Conservation (phyloP, 306 rosid species). For the Pyrus communis region DNA sequence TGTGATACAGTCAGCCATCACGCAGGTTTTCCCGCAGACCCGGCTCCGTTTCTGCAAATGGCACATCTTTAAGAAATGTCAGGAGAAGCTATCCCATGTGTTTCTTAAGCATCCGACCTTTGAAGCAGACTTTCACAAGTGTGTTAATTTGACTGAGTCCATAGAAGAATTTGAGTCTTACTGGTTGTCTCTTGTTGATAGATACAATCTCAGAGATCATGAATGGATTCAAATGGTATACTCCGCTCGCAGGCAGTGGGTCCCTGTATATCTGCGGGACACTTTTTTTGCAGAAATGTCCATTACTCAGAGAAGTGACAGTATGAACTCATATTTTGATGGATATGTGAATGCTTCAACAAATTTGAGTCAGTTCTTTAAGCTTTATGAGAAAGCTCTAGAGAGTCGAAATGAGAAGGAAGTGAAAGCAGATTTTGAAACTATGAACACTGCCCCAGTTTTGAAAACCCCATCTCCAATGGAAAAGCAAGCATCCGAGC, state of each 20-base stretch:
- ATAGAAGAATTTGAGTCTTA: conserved; percentile 91
- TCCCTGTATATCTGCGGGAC: conserved; percentile 84
- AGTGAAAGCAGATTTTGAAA: conserved; percentile 93
- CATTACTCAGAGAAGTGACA: conserved; percentile 91
- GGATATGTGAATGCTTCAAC: conserved; percentile 99
- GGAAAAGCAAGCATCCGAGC: conserved; percentile 96
- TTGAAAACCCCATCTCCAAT: conserved; percentile 96
- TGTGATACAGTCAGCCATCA: conserved; percentile 66
- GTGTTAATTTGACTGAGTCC: conserved; percentile 88
- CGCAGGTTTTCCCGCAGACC: conserved; percentile 75
- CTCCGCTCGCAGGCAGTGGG: conserved; percentile 86
- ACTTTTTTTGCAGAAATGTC: conserved; percentile 99
- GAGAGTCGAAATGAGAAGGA: conserved; percentile 99
- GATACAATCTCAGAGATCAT: conserved; percentile 80
- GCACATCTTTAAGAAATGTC: conserved; percentile 96
- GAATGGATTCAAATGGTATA: conserved; percentile 89
- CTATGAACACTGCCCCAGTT: conserved; percentile 69
- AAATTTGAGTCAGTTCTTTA: conserved; percentile 81
- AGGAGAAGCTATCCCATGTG: conserved; percentile 86
- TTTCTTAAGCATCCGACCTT: conserved; percentile 81
- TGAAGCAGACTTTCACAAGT: conserved; percentile 95
- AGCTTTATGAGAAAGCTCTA: conserved; percentile 91
- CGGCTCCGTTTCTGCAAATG: conserved; percentile 98
- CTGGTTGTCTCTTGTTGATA: conserved; percentile 80
- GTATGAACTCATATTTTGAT: conserved; percentile 98